phyloP scores from a whole-genome alignment of 2,329 filamentous ascomycete genomes.

The Exserohilum turcica region DNA sequence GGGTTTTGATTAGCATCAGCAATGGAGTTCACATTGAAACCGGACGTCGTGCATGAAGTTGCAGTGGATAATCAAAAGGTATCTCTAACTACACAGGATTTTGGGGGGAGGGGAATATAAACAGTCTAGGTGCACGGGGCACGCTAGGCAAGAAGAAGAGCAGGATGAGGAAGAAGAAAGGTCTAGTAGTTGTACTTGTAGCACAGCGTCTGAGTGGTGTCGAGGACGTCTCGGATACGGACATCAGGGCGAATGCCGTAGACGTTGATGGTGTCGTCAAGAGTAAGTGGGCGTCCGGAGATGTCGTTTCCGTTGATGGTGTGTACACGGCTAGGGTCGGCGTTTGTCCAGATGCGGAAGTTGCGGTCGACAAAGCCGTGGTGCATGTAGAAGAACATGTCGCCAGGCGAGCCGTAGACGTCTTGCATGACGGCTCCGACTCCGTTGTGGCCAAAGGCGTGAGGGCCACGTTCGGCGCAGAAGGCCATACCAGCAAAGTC shows the following conservation, averaged over 20 bases:
- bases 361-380: conserved; percentile 57
- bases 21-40: neutral
- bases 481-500: conserved; percentile 37
- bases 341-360: conserved; percentile 58
- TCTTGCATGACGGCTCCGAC: conserved; percentile 45
- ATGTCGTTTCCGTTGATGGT: conserved; percentile 50
- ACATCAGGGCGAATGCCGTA: conserved; percentile 36
- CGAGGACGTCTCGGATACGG: conserved; percentile 37
- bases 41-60: neutral
- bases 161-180: neutral
- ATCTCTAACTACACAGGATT: too few species aligned
- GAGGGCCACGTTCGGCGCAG: conserved; percentile 38
- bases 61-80: neutral
- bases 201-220: conserved; percentile 37
- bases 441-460: conserved; percentile 46
- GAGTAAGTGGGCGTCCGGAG: conserved; percentile 27
- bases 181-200: conserved; percentile 46
- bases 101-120: neutral
- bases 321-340: conserved; percentile 26
- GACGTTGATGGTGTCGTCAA: conserved; percentile 37
- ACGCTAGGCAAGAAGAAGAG: neutral
- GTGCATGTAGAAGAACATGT: conserved; percentile 56
- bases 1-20: too few species aligned
- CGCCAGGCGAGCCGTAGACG: conserved; percentile 39
- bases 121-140: neutral